These are phyloP conservation scores for Chytriomyces sp. DNA, from an alignment of 192 early-diverging fungal genomes.

Conservation along the genomic window DNA sequence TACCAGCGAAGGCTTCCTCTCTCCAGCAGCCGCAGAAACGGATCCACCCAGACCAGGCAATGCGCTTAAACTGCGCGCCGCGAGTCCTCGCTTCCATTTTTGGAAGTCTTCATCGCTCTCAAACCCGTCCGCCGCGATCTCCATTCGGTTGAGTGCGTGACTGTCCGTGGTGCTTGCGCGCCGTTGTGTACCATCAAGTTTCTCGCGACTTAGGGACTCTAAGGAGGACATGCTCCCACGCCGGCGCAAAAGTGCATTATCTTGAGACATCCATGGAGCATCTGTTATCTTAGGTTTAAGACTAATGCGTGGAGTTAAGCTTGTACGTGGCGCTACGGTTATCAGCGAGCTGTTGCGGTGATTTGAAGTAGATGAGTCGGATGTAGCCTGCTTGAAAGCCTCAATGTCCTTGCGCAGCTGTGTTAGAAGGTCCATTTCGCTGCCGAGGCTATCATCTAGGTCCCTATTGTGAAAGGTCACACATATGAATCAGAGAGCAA, in stretches of 20 bases:
- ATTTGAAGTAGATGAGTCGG: not conserved
- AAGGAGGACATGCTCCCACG: too few species aligned
- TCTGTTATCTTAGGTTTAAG: not conserved
- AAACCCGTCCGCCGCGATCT: not conserved
- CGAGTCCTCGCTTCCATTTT: too few species aligned
- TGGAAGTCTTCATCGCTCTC: not conserved
- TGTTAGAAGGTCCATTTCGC: conserved; percentile 16
- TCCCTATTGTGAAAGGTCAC: not conserved
- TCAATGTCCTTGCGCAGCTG: conserved; percentile 17
- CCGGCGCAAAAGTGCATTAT: not conserved
- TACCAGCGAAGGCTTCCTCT: too few species aligned
- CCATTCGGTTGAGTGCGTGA: too few species aligned
- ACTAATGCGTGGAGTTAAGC: not conserved
- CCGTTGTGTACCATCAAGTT: too few species aligned
- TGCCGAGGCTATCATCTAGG: conserved; percentile 9
- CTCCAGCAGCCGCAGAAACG: too few species aligned
- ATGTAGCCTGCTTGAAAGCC: not conserved
- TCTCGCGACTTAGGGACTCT: too few species aligned
- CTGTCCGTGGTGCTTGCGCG: too few species aligned
- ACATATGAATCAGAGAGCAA: not conserved
- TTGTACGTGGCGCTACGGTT: not conserved
- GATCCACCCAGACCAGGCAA: too few species aligned
- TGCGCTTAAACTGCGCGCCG: too few species aligned
- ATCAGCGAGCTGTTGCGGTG: too few species aligned
- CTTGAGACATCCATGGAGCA: not conserved